These are phyloP conservation scores for Primulina eburnea DNA, from an alignment of 257 asterid genomes.

Conservation along the genomic window DNA sequence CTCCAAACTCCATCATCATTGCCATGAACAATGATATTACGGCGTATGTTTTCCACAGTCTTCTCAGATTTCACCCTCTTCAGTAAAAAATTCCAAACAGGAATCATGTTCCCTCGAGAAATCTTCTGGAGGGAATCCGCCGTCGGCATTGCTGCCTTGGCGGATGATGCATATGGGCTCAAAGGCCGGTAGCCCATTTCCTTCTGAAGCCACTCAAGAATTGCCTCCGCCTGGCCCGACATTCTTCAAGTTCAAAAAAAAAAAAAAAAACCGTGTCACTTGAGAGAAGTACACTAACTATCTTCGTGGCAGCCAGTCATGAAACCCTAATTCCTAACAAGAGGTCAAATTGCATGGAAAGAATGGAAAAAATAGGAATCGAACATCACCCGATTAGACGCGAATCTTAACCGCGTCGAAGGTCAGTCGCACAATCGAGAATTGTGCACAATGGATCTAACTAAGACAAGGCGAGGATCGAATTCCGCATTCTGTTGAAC, in stretches of 20 bases:
- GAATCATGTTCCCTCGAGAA: constrained; percentile 97
- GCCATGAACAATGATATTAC: constrained; percentile 89
- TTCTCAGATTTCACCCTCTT: constrained; percentile 92
- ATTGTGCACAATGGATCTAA: background rate
- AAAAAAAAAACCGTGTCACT: background rate
- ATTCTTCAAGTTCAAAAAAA: background rate
- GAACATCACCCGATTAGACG: background rate
- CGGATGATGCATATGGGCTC: constrained; percentile 63
- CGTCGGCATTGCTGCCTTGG: constrained; percentile 62
- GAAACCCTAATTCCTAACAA: background rate
- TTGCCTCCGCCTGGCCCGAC: constrained; percentile 82
- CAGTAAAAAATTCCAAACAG: constrained; percentile 76
- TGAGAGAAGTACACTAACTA: background rate
- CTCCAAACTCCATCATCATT: constrained; percentile 41
- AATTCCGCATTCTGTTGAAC: background rate
- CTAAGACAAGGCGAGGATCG: background rate
- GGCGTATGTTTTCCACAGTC: constrained; percentile 81
- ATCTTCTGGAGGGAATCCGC: constrained; percentile 78
- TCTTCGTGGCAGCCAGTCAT: background rate
- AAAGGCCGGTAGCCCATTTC: constrained; percentile 97
- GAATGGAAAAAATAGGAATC: background rate
- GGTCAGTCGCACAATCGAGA: background rate
- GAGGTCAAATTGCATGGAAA: no score
- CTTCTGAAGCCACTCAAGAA: constrained; percentile 83
- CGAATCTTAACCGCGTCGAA: background rate